A percentile compares a stretch with the other conserved stretches of the same genome.
Evolutionary conservation across 192 early-diverging fungal species (phyloP).

Genomic region (Jimgerdemannia flammicorona): DNA sequence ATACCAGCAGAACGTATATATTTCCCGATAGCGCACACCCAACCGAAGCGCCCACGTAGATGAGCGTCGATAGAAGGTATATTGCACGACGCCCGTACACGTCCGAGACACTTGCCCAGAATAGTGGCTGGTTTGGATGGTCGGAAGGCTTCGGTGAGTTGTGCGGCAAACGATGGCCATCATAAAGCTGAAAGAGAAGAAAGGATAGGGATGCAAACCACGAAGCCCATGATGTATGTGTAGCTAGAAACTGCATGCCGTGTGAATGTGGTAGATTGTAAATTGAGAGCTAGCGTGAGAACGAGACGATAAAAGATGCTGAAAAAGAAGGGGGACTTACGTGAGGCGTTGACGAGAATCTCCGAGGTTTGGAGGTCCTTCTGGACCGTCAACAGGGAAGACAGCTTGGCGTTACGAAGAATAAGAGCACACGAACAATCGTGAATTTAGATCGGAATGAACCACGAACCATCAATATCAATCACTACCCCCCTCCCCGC

Average conservation of each 20-base stretch:
- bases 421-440: background rate
- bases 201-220: background rate
- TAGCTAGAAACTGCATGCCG: background rate
- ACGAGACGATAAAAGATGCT: background rate
- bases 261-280: background rate
- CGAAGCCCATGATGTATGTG: background rate
- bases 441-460: background rate
- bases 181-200: background rate
- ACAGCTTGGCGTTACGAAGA: slow-evolving; percentile 4
- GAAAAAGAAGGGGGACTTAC: slow-evolving; percentile 9
- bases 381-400: slow-evolving; percentile 26
- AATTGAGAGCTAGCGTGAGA: background rate
- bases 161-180: background rate
- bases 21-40: slow-evolving; percentile 24
- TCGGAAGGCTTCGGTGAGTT: background rate
- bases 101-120: slow-evolving; percentile 33
- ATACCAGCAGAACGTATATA: slow-evolving; percentile 16
- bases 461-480: background rate
- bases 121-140: slow-evolving; percentile 20
- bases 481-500: background rate
- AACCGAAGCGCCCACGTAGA: slow-evolving; percentile 24
- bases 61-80: slow-evolving; percentile 18
- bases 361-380: slow-evolving; percentile 15
- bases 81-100: slow-evolving; percentile 23
- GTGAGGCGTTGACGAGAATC: slow-evolving; percentile 22